Percentiles rank a stretch among this genome's conserved stretches.
Conservation (phyloP, 2,329 filamentous ascomycete genomes). For the Botrytis elliptica region DNA sequence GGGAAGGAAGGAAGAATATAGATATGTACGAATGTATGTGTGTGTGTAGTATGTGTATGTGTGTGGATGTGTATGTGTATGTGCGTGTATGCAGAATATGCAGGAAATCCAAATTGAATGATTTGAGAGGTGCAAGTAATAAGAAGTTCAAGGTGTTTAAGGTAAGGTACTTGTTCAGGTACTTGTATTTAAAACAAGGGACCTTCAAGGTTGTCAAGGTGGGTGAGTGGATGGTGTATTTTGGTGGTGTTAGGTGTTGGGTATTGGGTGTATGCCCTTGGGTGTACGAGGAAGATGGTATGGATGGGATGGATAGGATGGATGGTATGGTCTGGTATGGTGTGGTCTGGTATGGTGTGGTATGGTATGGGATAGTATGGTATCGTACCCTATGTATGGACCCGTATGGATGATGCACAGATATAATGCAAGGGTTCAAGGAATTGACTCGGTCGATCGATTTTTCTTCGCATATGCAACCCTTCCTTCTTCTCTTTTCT, state of each 20-base stretch:
- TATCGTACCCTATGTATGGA: not conserved
- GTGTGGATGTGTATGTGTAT: not conserved
- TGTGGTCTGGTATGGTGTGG: not conserved
- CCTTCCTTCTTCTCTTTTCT: not conserved
- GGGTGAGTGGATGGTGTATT: not conserved
- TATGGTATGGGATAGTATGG: not conserved
- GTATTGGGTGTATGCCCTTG: not conserved
- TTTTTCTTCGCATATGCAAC: not conserved
- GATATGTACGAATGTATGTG: not conserved
- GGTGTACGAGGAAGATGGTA: not conserved
- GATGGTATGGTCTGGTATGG: not conserved
- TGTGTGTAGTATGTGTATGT: not conserved
- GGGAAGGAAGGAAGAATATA: not conserved
- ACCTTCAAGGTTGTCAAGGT: not conserved
- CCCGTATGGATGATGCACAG: conserved; percentile 11
- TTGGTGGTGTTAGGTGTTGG: not conserved
- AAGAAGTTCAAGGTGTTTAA: not conserved
- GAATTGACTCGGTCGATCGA: conserved; percentile 18
- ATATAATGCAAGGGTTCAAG: conserved; percentile 13
- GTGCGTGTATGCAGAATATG: not conserved
- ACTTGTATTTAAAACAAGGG: not conserved
- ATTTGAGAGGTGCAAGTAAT: not conserved
- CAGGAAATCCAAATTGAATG: not conserved
- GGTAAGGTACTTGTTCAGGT: not conserved
- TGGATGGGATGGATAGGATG: not conserved